These are phyloP conservation scores for Cladobotryum mycophilum DNA, from an alignment of 2,329 filamentous ascomycete species.

Conservation along the genomic window DNA sequence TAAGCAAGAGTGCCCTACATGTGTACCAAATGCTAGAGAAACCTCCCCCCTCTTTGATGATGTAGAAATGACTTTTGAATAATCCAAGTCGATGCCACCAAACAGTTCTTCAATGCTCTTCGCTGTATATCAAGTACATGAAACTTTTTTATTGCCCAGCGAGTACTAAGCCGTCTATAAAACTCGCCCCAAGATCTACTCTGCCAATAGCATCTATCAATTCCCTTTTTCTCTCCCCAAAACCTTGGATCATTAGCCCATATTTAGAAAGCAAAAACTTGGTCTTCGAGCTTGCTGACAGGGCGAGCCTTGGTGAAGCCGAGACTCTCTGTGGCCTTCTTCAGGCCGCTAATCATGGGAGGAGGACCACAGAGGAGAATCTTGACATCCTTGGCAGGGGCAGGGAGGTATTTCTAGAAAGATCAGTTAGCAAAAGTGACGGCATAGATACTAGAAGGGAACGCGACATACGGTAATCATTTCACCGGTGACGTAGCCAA, in stretches of 20 bases:
- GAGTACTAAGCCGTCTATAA: neutral
- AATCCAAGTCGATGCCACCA: neutral
- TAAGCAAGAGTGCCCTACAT: neutral
- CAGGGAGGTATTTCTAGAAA: slow-evolving; percentile 66
- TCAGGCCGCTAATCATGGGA: slow-evolving; percentile 93
- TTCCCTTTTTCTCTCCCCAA: neutral
- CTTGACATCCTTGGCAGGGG: slow-evolving; percentile 82
- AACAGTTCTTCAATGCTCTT: neutral
- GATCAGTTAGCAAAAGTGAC: slow-evolving; percentile 15
- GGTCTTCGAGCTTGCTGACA: slow-evolving; percentile 96
- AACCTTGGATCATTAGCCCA: neutral
- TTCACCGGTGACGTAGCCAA: slow-evolving; percentile 90
- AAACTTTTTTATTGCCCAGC: neutral
- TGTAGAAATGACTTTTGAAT: neutral
- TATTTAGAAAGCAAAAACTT: slow-evolving; percentile 82
- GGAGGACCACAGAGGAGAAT: slow-evolving; percentile 91
- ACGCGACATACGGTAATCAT: slow-evolving; percentile 72
- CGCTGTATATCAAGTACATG: neutral
- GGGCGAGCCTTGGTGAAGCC: slow-evolving; percentile 89
- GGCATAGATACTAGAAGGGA: neutral
- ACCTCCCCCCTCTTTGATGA: neutral
- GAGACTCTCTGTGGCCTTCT: slow-evolving; percentile 86
- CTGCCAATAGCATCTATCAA: neutral
- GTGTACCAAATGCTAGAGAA: no score
- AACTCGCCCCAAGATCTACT: neutral